Evolutionary conservation across 2,329 filamentous ascomycete genomes (phyloP), one percentile per base, ranked within the genome.

Genomic region (Chalaropsis thielavioides): DNA sequence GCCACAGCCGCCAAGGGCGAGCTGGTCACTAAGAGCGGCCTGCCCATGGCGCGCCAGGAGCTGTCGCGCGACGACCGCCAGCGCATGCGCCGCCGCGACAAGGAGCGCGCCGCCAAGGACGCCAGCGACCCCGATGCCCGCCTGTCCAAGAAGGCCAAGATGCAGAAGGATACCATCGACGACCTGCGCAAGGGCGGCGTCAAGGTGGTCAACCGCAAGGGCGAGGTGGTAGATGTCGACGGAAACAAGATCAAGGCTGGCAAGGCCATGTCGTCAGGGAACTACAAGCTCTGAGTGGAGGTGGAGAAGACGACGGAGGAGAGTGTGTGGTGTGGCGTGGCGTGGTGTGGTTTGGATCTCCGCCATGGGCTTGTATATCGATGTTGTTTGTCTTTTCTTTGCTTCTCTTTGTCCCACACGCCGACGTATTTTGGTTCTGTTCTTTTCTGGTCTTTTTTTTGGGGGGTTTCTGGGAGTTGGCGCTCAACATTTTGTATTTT

Each of bases 181-280:
- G 83, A 87, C 66, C 77, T 92, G 72, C 90, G 87, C 78, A 89
- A 88, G 81, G 91, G 89, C 63, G 89, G 89, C 67, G 92, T 96
- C 70, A 92, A 88, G 80, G 83, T 97, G 67, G 94, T 96, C 76
- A 92, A 91, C 68, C 89, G 88, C 76, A 92, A 90, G 79, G 92
- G 92, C 63, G 87, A 92, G 74, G 77, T 96, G 64, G 86, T 87
- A 19, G 88, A 95, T 76, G 82, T 96, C 41, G 85, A 94, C 70
- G 92, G 92, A 38, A 90, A 88, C 71, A 87, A 89, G 77, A 81
- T 87, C 54, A 80, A 80, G 73, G 78, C 75, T 56, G 75, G 74
- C 43, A 80, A 77, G 72, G 73, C 75, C n/a, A 73, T 76, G 51
- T 80, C 79, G 61, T 83, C 83, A 67, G 80, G 81, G 66, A 80